Evolutionary conservation across 495 filamentous ascomycete genomes (phyloP).

Genomic region (Trichoderma erinaceum): DNA sequence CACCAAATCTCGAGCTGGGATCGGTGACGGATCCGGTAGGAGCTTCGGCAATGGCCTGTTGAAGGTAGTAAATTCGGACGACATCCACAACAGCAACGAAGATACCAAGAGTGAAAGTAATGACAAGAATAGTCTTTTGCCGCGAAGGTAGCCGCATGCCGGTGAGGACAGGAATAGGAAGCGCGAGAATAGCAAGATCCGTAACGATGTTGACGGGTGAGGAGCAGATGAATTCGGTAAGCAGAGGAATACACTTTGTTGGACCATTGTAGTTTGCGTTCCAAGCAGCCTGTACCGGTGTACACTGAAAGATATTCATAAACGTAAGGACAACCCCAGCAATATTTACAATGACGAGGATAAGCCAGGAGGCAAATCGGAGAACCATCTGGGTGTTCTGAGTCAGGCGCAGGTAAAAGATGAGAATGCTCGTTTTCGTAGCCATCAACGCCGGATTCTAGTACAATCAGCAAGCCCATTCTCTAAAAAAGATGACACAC

Average conservation of each 20-base stretch:
- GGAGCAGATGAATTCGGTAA: slow-evolving; percentile 78
- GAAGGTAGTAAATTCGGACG: slow-evolving; percentile 80
- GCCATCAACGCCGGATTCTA: slow-evolving; percentile 86
- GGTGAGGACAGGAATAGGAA: slow-evolving; percentile 85
- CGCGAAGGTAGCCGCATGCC: slow-evolving; percentile 73
- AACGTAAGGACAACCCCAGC: slow-evolving; percentile 75
- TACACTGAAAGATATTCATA: slow-evolving; percentile 84
- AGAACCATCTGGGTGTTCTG: slow-evolving; percentile 64
- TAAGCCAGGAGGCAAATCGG: slow-evolving; percentile 61
- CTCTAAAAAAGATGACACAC: neutral
- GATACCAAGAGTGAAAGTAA: slow-evolving; percentile 76
- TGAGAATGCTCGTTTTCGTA: slow-evolving; percentile 84
- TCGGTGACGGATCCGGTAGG: slow-evolving; percentile 25
- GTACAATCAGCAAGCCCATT: neutral
- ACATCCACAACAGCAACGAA: slow-evolving; percentile 88
- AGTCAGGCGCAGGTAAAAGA: slow-evolving; percentile 79
- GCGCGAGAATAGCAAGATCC: slow-evolving; percentile 73
- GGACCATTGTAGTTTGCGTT: slow-evolving; percentile 37
- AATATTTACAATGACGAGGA: slow-evolving; percentile 65
- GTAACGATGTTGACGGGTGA: slow-evolving; percentile 79
- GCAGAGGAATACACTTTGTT: slow-evolving; percentile 59
- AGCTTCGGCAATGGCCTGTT: slow-evolving; percentile 53
- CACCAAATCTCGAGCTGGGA: slow-evolving; percentile 28
- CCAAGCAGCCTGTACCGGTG: slow-evolving; percentile 61
- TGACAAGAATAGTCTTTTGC: slow-evolving; percentile 76